Evolutionary conservation across 2,329 filamentous ascomycete species (phyloP), one percentile per base, ranked within the genome.

Genomic region (Hypoxylon sp.): DNA sequence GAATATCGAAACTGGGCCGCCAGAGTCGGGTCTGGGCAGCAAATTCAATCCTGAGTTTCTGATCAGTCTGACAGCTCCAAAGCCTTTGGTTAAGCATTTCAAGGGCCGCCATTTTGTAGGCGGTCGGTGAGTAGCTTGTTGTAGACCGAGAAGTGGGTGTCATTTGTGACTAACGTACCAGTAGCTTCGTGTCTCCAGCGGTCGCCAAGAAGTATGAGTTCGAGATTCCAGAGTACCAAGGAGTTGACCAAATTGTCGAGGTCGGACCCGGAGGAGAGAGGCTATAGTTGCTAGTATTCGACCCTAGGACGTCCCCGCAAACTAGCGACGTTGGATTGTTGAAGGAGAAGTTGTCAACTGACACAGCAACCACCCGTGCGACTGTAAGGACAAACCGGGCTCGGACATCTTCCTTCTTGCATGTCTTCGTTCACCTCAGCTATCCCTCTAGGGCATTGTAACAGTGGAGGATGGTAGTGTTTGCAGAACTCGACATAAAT

Each of bases 1-100:
- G 95, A 89, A 95, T 76, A 96, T 99, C 59, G 92, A 97, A 73
- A 82, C 83, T 10, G 95, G 95, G 0, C 94, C 94, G 7, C 93
- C 94, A 10, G 80, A 83, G 54, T 86, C 88, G 1, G 94, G 93
- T 0, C 84, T 92, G 0, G 94, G 93, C 0, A 90, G 89, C 72
- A 87, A 84, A 4, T 98, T 97, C 74, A 89, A 91, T 80, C 95
- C 95, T 68, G 82, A 85, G 32, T 89, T 89, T 19, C 81, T 99
- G 60, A 89, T 99, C 69, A 97, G 92, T 75, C 81, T 99, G 73
- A 97, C 94, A 49, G 95, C 95, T 8, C 93, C 95, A 2, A 99
- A 99, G 79, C 94, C 94, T 6, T 81, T 97, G 64, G 91, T 93
- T 6, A 91, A 89, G 77, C 87, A 88, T 76, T 99, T 97, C 77